These are phyloP conservation scores for Lasiodiplodia theobromae DNA, from an alignment of 2,329 filamentous ascomycete species.

Conservation along the genomic window DNA sequence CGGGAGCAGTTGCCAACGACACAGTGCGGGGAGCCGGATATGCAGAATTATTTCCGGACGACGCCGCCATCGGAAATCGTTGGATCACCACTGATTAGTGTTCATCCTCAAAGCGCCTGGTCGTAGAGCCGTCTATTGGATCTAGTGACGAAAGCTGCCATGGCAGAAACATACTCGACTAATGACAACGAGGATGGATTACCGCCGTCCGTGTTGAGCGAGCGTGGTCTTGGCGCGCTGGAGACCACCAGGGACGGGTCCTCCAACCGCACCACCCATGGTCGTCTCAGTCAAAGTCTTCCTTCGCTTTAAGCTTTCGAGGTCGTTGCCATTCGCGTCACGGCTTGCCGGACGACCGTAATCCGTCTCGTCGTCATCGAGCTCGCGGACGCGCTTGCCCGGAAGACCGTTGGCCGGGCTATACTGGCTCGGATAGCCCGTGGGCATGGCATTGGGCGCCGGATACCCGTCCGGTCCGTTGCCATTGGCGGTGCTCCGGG, in stretches of 20 bases:
- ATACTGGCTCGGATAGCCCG: slow-evolving; percentile 69
- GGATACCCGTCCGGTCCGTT: slow-evolving; percentile 74
- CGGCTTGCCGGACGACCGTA: slow-evolving; percentile 69
- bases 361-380: slow-evolving; percentile 69
- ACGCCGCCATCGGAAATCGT: not conserved
- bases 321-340: slow-evolving; percentile 60
- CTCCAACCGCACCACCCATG: slow-evolving; percentile 49
- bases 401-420: slow-evolving; percentile 70
- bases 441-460: slow-evolving; percentile 65
- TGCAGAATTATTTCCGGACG: slow-evolving; percentile 13
- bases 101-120: slow-evolving; percentile 24
- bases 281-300: slow-evolving; percentile 74
- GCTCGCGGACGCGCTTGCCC: slow-evolving; percentile 68
- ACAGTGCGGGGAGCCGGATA: slow-evolving; percentile 19
- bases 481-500: slow-evolving; percentile 72
- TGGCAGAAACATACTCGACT: slow-evolving; percentile 20
- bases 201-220: slow-evolving; percentile 28
- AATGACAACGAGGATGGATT: slow-evolving; percentile 9
- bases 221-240: slow-evolving; percentile 29
- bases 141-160: slow-evolving; percentile 30
- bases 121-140: slow-evolving; percentile 29
- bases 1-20: slow-evolving; percentile 19
- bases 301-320: slow-evolving; percentile 75
- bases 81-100: slow-evolving; percentile 27
- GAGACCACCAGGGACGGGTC: slow-evolving; percentile 44